Conservation (phyloP, 306 rosid genomes). For the Fragaria nilgerrensis region DNA sequence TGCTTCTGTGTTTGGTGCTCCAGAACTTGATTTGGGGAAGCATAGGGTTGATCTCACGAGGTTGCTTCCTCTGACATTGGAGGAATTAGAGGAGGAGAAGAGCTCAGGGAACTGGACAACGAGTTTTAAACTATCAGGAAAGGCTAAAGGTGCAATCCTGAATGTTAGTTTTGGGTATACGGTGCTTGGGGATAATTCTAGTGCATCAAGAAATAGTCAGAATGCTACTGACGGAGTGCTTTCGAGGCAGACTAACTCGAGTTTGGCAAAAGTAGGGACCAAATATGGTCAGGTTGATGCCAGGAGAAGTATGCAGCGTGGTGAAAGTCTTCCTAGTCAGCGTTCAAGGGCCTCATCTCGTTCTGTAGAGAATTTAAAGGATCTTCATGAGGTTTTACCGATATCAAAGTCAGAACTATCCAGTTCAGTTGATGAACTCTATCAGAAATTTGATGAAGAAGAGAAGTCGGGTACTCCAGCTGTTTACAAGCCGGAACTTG, state of each 20-base stretch:
- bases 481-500: conserved; percentile 36
- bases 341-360: conserved; percentile 26
- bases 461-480: conserved; percentile 30
- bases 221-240: conserved; percentile 29
- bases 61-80: conserved; percentile 84
- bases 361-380: conserved; percentile 51
- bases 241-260: conserved; percentile 33
- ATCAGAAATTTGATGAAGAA: conserved; percentile 50
- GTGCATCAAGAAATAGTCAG: conserved; percentile 32
- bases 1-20: conserved; percentile 54
- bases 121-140: conserved; percentile 69
- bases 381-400: conserved; percentile 73
- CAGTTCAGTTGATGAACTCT: conserved; percentile 47
- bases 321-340: conserved; percentile 43
- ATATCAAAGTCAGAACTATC: conserved; percentile 42
- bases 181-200: conserved; percentile 48
- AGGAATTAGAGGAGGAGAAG: conserved; percentile 82
- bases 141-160: conserved; percentile 70
- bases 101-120: conserved; percentile 82
- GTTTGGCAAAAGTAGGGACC: conserved; percentile 28
- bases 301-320: conserved; percentile 36
- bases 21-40: conserved; percentile 82
- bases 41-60: conserved; percentile 81
- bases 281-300: conserved; percentile 45
- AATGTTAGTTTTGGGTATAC: conserved; percentile 84